Evolutionary conservation across 805 yeast species (phyloP), one percentile per base, ranked within the genome.

Genomic region (Starmera amethionina): DNA sequence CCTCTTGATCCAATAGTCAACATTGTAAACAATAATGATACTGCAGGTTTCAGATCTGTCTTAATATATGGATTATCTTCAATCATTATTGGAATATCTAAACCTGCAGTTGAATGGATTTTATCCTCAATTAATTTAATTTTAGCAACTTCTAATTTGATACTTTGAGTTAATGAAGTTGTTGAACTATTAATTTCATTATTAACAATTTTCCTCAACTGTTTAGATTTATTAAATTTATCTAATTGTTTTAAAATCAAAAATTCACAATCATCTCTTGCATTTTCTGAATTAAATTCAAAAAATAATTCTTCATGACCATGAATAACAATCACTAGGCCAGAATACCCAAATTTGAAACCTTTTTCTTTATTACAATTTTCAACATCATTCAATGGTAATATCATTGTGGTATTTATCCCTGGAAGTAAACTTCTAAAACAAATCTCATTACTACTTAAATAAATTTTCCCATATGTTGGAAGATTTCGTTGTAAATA

Each of bases 1-100:
- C 97, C 97, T 43, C 97, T 70, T 0, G 96, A 87, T 0, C 97
- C 97, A 51, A 90, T 90, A 0, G 97, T 90, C 42, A 90, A 60
- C 37, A 87, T 63, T 0, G 83, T 79, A 52, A 89, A 73, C 27
- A 70, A 72, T 49, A 71, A 72, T 3, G 76, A 60, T 38, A 73
- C 68, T 1, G 67, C 54, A 0, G 95, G 83, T 42, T 64, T 68
- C 29, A 76, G 62, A 36, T 62, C 71, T 0, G 75, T 73, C 36
- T 69, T 65, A 43, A 66, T 58, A 43, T 67, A 64, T 0, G 85
- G 84, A 37, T 76, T 74, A 37, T 78, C 82, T 49, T 80, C 88
- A 37, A 82, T 59, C 19, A 83, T 70, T 11, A 84, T 66, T 0
- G 93, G 93, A 16, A 82, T 68, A 46, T 78, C 79, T 30, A 75